These are phyloP conservation scores for Hansenula sp. DNA, from an alignment of 1,139 yeast genomes.

Conservation along the genomic window DNA sequence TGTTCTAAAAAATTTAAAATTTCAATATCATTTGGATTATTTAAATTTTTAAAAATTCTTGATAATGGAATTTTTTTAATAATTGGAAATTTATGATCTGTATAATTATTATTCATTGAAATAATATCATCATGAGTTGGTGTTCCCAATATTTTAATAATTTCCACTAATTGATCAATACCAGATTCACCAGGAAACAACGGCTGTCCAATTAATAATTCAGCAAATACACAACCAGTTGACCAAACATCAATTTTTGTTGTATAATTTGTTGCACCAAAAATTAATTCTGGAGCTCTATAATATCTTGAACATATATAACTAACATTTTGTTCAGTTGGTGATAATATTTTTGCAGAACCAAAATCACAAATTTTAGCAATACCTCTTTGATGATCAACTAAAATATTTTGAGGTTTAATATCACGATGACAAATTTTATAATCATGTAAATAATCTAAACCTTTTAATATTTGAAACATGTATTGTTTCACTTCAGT, in stretches of 20 bases:
- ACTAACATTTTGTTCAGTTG: slow-evolving; percentile 90
- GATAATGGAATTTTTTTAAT: slow-evolving; percentile 89
- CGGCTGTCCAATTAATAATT: slow-evolving; percentile 90
- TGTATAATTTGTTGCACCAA: slow-evolving; percentile 91
- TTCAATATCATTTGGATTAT: slow-evolving; percentile 16
- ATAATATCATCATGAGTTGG: slow-evolving; percentile 90
- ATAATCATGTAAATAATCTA: slow-evolving; percentile 80
- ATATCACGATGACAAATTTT: slow-evolving; percentile 97
- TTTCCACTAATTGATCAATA: slow-evolving; percentile 94
- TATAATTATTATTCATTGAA: slow-evolving; percentile 95
- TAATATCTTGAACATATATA: slow-evolving; percentile 95
- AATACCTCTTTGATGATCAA: slow-evolving; percentile 80
- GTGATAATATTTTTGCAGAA: slow-evolving; percentile 90
- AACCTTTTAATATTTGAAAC: slow-evolving; percentile 85
- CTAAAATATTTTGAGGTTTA: slow-evolving; percentile 89
- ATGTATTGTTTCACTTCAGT: slow-evolving; percentile 87
- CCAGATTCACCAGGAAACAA: slow-evolving; percentile 97
- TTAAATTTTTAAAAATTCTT: slow-evolving; percentile 68
- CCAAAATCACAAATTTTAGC: slow-evolving; percentile 96
- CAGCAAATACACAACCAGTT: slow-evolving; percentile 98
- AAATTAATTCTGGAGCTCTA: slow-evolving; percentile 90
- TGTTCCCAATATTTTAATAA: slow-evolving; percentile 92
- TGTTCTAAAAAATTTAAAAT: slow-evolving; percentile 19
- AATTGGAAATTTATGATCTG: slow-evolving; percentile 96
- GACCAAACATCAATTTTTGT: slow-evolving; percentile 98